Conservation (phyloP, 1,284 basidiomycete species). For the Abortiporus biennis region DNA sequence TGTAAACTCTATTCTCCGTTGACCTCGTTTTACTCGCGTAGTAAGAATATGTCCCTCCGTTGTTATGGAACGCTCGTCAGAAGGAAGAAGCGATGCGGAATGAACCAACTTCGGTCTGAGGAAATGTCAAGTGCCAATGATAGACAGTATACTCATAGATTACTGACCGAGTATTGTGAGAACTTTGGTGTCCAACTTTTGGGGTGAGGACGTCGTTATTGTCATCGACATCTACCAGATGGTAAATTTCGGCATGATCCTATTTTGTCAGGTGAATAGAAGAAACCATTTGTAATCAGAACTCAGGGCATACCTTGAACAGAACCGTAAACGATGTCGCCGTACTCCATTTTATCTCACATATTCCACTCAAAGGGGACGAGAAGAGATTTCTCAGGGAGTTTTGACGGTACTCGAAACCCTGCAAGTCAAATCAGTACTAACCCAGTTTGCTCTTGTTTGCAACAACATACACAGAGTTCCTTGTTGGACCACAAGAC, state of each 20-base stretch:
- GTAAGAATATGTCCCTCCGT: constrained; percentile 15
- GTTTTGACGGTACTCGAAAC: constrained; percentile 31
- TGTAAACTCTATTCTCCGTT: constrained; percentile 16
- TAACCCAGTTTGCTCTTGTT: neutral
- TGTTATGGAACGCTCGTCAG: constrained; percentile 11
- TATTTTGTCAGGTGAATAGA: constrained; percentile 16
- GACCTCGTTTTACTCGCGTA: constrained; percentile 16
- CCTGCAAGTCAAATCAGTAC: constrained; percentile 21
- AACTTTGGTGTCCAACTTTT: no score
- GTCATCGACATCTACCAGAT: constrained; percentile 29
- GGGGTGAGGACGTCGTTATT: constrained; percentile 28
- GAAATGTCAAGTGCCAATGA: neutral
- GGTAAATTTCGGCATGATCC: constrained; percentile 39
- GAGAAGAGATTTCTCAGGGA: constrained; percentile 26
- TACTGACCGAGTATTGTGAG: no score
- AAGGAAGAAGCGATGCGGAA: constrained; percentile 10
- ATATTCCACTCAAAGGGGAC: constrained; percentile 20
- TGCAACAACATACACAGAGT: constrained; percentile 31
- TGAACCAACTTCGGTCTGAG: constrained; percentile 12
- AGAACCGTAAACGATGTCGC: constrained; percentile 32
- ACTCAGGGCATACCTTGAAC: constrained; percentile 29
- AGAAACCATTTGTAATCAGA: neutral
- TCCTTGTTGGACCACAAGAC: constrained; percentile 40
- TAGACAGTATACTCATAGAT: no score
- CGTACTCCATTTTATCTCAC: constrained; percentile 33